Evolutionary conservation across 352 stramenopile species (phyloP), one percentile per base, ranked within the genome.

Genomic region (Pythium monospermum): DNA sequence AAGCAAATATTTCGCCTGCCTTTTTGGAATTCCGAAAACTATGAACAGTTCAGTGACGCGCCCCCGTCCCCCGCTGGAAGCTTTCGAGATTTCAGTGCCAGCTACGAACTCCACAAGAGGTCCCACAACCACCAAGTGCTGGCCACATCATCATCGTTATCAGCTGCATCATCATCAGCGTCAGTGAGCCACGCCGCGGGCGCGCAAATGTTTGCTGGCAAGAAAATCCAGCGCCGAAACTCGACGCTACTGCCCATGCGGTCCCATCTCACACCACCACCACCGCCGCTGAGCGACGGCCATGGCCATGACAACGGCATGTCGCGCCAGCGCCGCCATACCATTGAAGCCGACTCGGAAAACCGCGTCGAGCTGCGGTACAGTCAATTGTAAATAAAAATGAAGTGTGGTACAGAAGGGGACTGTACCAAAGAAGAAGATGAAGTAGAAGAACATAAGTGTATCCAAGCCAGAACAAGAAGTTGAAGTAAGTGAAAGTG

Each of bases 11-110:
- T 39, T 50, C 77, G 45, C 61, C 71, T 16, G 73, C 79, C 64
- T 84, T 85, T 59, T 68, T 81, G 26, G 75, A 79, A 55, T 89
- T 89, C 59, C 3, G 73, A 82, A 44, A 69, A 60, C 25, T 83
- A 85, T 63, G 71, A 79, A 19, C 64, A 71, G 45, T 70, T 74
- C 51, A 61, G 46, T 39, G 46, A 55, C 13, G 52, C 63, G 18
- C 68, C 53, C 16, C 26, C 25, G 28, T 77, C 65, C n/a, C 66
- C 62, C 44, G 44, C 46, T 8, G 56, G 43, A 27, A 64, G 56
- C 40, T 55, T 64, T 43, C 57, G 58, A 49, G 56, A 63, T 32
- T 63, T 63, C 23, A 63, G 48, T 33, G 55, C 55, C 15, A 63
- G 55, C 47, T 63, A 57, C 47, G 55, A 63, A 19, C 22, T 57